Base-by-base conservation (phyloP, 225 moss, liverwort and hornwort genomes). In the Antitrichia curtipendula region DNA sequence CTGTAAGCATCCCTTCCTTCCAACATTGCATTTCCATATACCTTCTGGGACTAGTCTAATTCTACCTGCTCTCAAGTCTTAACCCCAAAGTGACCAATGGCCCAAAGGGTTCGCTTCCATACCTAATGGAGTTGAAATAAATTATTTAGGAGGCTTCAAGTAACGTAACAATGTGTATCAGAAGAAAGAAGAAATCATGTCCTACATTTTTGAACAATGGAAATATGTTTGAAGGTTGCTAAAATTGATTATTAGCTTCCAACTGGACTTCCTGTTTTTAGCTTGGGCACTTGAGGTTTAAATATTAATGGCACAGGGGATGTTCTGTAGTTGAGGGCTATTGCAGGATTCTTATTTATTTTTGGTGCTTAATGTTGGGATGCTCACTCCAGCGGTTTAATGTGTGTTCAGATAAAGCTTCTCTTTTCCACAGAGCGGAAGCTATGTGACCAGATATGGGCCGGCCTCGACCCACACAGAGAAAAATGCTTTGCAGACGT, bases 401-500 rank as follows among this genome's bases (percentile, higher is more conserved):
- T 85, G 79, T 75, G 25, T 87, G 64, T 91, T 77, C 94, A 98
- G 98, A 96, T 98, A n/a, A 97, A 97, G 87, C 94, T 97, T 85
- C 89, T 98, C 24, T 98, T 98, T 91, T 91, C 98, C 40, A 94
- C 94, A 58, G 98, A 98, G 94, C 95, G 91, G 70, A 95, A 95
- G 89, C 81, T 97, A 31, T 96, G 98, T 88, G 96, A 98, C 76
- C 95, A 97, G 89, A 95, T 98, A 88, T 98, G 97, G 86, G 91
- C 86, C 66, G 92, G 92, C 72, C 92, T 97, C 62, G 97, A 97
- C 86, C 98, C 98, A 47, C 81, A 97, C 91, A 87, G 98, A 61
- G 98, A 95, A 78, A 97, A 96, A 84, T 95, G 94, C 81, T 98
- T 98, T 86, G 96, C 97, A 82, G 98, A 97, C 82, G 96, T 98